A percentile compares a stretch with the other conserved stretches of the same genome.
Evolutionary conservation across 1,284 basidiomycete genomes (phyloP).

Genomic region (Microstroma glucosiphilum): DNA sequence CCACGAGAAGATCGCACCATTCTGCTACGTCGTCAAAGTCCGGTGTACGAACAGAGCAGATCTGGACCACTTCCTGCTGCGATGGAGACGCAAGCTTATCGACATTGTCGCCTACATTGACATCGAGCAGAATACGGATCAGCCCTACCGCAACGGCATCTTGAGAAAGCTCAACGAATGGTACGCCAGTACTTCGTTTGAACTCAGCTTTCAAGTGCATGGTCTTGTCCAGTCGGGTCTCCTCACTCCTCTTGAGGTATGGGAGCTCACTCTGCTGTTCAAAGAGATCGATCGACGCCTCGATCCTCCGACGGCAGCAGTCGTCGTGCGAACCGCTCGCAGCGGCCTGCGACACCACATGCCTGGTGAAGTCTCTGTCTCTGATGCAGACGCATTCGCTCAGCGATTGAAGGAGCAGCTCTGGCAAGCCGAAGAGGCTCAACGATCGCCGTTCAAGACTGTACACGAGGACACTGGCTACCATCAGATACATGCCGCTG

Average conservation of each 20-base stretch:
- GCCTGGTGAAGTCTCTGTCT: not conserved
- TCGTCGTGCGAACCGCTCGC: not conserved
- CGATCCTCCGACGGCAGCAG: not conserved
- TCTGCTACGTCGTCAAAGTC: constrained; percentile 10
- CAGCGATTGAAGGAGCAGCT: constrained; percentile 1
- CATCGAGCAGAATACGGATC: not conserved
- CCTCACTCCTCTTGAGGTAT: not conserved
- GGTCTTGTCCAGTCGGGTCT: not conserved
- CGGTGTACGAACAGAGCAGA: not conserved
- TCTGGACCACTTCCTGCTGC: not conserved
- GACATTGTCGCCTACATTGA: not conserved
- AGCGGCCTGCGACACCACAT: not conserved
- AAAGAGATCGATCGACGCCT: constrained; percentile 2
- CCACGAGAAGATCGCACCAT: constrained; percentile 8
- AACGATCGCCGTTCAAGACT: not conserved
- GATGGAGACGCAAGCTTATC: not conserved
- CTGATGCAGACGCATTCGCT: not conserved
- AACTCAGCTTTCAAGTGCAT: constrained; percentile 9
- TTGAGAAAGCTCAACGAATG: not conserved
- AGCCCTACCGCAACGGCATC: not conserved
- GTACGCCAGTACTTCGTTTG: constrained; percentile 5
- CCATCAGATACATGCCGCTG: constrained; percentile 52
- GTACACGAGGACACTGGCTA: constrained; percentile 4
- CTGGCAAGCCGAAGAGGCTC: not conserved
- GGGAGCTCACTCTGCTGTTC: not conserved